Percentiles rank a stretch among this genome's conserved stretches.
Evolutionary conservation across 2,329 filamentous ascomycete species (phyloP).

Genomic region (Epichloe amarillans): DNA sequence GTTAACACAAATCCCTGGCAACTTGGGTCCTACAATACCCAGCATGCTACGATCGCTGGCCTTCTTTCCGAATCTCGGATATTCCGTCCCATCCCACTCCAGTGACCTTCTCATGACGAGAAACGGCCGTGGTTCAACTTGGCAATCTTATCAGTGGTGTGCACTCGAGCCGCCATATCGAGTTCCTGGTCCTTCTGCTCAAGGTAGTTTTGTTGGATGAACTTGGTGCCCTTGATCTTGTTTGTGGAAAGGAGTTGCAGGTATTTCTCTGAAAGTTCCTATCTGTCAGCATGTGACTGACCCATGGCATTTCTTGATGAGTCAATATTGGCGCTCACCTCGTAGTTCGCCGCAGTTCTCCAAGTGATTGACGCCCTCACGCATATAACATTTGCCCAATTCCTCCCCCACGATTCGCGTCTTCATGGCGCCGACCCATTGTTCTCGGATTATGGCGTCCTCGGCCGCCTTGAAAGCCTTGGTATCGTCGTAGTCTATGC

Average conservation of each 20-base stretch:
- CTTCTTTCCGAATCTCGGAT: not conserved
- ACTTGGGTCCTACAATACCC: not conserved
- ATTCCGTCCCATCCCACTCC: not conserved
- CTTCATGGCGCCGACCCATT: conserved; percentile 89
- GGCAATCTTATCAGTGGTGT: conserved; percentile 26
- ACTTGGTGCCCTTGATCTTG: conserved; percentile 67
- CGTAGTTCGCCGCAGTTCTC: conserved; percentile 74
- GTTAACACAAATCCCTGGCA: not conserved
- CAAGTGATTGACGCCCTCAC: conserved; percentile 75
- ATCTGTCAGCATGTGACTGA: not conserved
- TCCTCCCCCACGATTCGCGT: conserved; percentile 69
- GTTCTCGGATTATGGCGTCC: conserved; percentile 69
- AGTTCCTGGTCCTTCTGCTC: conserved; percentile 34
- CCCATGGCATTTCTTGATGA: too few relatives aligned
- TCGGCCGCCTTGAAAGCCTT: conserved; percentile 69
- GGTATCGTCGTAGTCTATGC: conserved; percentile 77
- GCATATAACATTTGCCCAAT: conserved; percentile 73
- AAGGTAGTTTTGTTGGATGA: conserved; percentile 66
- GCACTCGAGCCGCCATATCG: conserved; percentile 25
- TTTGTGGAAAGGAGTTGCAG: conserved; percentile 63
- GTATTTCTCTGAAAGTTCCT: conserved; percentile 51
- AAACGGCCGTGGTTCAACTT: conserved; percentile 24
- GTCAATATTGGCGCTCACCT: conserved; percentile 36
- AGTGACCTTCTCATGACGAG: conserved; percentile 13
- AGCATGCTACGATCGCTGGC: not conserved